These are phyloP conservation scores for Pythium chondricola DNA, from an alignment of 352 stramenopile genomes.

Conservation along the genomic window DNA sequence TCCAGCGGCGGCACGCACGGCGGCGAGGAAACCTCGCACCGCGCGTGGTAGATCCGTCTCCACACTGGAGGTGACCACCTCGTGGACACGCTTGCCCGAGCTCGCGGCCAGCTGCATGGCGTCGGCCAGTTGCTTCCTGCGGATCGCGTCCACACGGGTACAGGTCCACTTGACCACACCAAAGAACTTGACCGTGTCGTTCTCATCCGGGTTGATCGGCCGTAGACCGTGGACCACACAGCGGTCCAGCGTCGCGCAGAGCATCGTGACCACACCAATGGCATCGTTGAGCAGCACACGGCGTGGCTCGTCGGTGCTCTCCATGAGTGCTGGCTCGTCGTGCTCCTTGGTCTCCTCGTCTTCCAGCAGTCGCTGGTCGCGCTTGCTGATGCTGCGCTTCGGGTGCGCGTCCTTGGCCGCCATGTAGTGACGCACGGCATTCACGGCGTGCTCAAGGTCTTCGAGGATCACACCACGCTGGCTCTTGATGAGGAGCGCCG, in stretches of 20 bases:
- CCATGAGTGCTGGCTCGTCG: conserved; percentile 39
- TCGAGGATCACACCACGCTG: conserved; percentile 75
- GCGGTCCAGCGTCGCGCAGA: conserved; percentile 68
- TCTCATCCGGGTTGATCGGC: conserved; percentile 40
- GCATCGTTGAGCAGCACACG: conserved; percentile 67
- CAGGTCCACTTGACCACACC: conserved; percentile 83
- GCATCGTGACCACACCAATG: conserved; percentile 55
- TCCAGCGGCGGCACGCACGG: conserved; percentile 44
- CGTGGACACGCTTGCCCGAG: conserved; percentile 35
- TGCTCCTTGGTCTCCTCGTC: conserved; percentile 13
- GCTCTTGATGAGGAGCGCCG: conserved; percentile 64
- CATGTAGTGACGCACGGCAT: conserved; percentile 48
- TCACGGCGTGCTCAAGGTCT: conserved; percentile 65
- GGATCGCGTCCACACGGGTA: conserved; percentile 66
- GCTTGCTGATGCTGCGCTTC: not conserved
- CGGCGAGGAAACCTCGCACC: conserved; percentile 60
- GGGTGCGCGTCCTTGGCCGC: conserved; percentile 23
- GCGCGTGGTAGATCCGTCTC: conserved; percentile 63
- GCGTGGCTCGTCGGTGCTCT: conserved; percentile 66
- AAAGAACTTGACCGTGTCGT: conserved; percentile 81
- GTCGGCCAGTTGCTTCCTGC: conserved; percentile 58
- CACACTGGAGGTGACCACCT: conserved; percentile 68
- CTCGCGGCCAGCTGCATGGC: conserved; percentile 43
- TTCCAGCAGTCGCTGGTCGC: conserved; percentile 13
- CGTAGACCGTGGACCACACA: conserved; percentile 65